Percentiles rank a stretch among this genome's conserved stretches.
Evolutionary conservation across 2,329 filamentous ascomycete genomes (phyloP).

Genomic region (Colletotrichum tropicale): DNA sequence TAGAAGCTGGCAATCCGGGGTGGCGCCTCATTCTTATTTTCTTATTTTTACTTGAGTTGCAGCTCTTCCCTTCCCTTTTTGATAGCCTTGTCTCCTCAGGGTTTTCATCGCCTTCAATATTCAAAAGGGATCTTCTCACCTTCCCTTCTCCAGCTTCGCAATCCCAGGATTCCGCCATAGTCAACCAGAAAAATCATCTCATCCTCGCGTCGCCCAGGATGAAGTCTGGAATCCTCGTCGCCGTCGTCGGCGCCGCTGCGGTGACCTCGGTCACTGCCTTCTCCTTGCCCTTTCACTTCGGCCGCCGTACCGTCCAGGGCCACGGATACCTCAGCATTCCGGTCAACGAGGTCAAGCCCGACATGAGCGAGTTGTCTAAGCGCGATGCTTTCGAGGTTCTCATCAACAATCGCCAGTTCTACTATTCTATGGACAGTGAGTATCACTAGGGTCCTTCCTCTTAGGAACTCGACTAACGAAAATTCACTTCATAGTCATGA

Average conservation of each 20-base stretch:
- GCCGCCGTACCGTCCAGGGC: constrained; percentile 29
- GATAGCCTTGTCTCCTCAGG: background rate
- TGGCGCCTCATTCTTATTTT: background rate
- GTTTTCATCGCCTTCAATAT: background rate
- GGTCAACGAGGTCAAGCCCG: constrained; percentile 25
- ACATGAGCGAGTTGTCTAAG: background rate
- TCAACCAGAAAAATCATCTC: background rate
- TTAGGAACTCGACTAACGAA: background rate
- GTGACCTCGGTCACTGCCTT: constrained; percentile 9
- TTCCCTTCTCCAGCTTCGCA: background rate
- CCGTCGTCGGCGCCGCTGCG: background rate
- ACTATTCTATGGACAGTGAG: constrained; percentile 43
- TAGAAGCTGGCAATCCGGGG: constrained; percentile 1
- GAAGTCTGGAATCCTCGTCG: background rate
- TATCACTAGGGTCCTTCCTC: background rate
- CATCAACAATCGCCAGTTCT: constrained; percentile 40
- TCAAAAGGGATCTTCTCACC: background rate
- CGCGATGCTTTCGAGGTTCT: constrained; percentile 29
- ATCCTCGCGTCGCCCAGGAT: background rate
- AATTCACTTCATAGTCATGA: constrained; percentile 35
- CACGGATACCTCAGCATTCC: constrained; percentile 42
- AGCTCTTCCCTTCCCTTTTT: background rate
- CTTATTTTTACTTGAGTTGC: background rate
- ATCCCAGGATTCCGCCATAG: background rate
- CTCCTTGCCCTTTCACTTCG: constrained; percentile 23